These are phyloP conservation scores for Paramecium primaurelia DNA, from an alignment of 73 alveolate genomes.

Conservation along the genomic window DNA sequence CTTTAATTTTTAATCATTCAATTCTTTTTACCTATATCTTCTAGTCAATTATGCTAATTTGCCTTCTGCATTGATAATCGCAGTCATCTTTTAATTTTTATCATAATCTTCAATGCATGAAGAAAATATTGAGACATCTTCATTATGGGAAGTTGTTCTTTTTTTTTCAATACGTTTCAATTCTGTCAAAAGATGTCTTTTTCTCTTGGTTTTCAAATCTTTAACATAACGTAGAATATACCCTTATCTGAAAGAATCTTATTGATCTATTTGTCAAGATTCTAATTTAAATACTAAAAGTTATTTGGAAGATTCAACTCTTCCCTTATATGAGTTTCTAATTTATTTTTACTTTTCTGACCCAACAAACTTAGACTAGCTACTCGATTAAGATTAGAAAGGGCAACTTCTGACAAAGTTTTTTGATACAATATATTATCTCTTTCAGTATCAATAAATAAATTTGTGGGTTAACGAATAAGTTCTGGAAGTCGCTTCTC, in stretches of 20 bases:
- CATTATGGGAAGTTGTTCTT: not conserved
- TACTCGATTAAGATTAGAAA: not conserved
- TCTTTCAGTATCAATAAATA: constrained; percentile 28
- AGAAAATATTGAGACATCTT: not conserved
- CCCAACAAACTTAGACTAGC: constrained; percentile 20
- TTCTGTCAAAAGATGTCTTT: not conserved
- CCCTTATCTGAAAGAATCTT: constrained; percentile 5
- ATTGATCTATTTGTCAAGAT: not conserved
- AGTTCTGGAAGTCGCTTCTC: not conserved
- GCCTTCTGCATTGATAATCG: constrained; percentile 10
- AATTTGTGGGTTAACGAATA: not conserved
- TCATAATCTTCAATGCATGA: not conserved
- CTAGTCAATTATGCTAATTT: constrained; percentile 15
- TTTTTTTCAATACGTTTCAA: not conserved
- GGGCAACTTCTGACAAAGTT: constrained; percentile 26
- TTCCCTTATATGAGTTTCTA: constrained; percentile 38
- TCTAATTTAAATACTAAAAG: not conserved
- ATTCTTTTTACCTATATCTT: constrained; percentile 33
- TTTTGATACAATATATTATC: not conserved
- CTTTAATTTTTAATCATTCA: not conserved
- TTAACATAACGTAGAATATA: not conserved
- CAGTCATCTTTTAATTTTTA: not conserved
- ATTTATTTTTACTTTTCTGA: not conserved
- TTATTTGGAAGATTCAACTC: constrained; percentile 9
- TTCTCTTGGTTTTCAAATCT: constrained; percentile 28